Evolutionary conservation across 2,329 filamentous ascomycete species (phyloP).

Genomic region (Volutella citrinella): DNA sequence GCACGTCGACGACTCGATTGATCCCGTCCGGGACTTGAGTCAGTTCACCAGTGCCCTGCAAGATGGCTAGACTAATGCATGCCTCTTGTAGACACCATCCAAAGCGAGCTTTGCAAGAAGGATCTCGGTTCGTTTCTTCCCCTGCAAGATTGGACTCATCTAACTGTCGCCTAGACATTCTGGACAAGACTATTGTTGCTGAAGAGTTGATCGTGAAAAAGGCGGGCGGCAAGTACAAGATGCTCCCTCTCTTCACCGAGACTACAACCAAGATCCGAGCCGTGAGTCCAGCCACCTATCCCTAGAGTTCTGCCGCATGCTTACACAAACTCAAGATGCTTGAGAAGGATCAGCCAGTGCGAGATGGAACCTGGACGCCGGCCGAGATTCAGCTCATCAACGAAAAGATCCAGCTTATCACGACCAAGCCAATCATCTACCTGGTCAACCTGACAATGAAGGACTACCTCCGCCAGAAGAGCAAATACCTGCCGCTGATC

Average conservation of each 20-base stretch:
- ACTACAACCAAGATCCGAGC: constrained; percentile 39
- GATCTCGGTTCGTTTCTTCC: constrained; percentile 25
- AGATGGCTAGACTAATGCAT: constrained; percentile 3
- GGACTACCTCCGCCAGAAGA: constrained; percentile 44
- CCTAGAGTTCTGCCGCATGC: too few species aligned
- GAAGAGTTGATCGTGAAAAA: constrained; percentile 40
- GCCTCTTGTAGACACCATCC: constrained; percentile 18
- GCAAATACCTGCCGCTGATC: constrained; percentile 43
- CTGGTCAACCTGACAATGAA: constrained; percentile 46
- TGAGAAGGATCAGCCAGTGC: constrained; percentile 38
- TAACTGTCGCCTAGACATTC: constrained; percentile 30
- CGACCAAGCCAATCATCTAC: constrained; percentile 44
- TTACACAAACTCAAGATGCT: too few species aligned
- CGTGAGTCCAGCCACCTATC: constrained; percentile 11
- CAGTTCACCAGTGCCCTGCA: constrained; percentile 14
- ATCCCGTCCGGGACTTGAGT: constrained; percentile 42
- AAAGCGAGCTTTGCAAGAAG: constrained; percentile 34
- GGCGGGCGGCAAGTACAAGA: constrained; percentile 43
- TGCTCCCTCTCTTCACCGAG: constrained; percentile 42
- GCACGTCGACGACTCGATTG: constrained; percentile 45
- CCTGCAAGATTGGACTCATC: fast-evolving
- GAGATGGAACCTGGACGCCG: constrained; percentile 41
- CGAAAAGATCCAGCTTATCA: constrained; percentile 44
- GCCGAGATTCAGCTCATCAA: constrained; percentile 44
- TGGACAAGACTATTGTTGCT: constrained; percentile 35